These are phyloP conservation scores for Acer negundo DNA, from an alignment of 345 rosid species.

Conservation along the genomic window DNA sequence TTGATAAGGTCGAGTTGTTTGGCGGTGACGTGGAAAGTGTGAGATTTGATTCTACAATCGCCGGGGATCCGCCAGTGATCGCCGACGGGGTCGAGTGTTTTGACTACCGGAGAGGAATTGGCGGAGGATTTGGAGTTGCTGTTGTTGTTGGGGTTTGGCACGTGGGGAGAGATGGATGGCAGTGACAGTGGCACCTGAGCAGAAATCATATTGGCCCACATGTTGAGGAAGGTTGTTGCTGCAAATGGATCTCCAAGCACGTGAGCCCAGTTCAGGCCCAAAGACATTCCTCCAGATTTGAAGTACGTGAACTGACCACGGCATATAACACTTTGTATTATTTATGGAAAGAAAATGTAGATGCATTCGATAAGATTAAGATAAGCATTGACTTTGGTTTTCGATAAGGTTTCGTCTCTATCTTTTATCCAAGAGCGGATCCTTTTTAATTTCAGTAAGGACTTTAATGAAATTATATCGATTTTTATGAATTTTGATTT, in stretches of 20 bases:
- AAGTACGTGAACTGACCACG: conserved; percentile 60
- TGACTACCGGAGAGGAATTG: conserved; percentile 29
- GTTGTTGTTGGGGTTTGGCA: conserved; percentile 1
- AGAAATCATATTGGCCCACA: conserved; percentile 37
- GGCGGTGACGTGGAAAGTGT: conserved; percentile 29
- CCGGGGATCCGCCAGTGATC: conserved; percentile 46
- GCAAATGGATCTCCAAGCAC: conserved; percentile 69
- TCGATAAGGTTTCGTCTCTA: no score
- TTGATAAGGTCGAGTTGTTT: conserved; percentile 36
- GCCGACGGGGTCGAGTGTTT: conserved; percentile 52
- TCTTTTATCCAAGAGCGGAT: no score
- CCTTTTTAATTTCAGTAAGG: no score
- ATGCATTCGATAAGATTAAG: no score
- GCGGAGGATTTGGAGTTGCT: background rate
- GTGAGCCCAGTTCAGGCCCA: conserved; percentile 86
- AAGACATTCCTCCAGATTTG: conserved; percentile 62
- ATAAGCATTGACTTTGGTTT: no score
- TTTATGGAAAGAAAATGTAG: no score
- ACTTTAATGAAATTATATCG: no score
- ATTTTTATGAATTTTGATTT: no score
- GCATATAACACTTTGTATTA: no score
- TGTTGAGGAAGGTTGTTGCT: conserved; percentile 55
- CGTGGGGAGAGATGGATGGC: conserved; percentile 25
- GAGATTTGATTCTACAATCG: conserved; percentile 38
- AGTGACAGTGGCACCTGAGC: conserved; percentile 24